Evolutionary conservation across 176 grass and related monocot genomes (phyloP).

Genomic region (Carex pumila): DNA sequence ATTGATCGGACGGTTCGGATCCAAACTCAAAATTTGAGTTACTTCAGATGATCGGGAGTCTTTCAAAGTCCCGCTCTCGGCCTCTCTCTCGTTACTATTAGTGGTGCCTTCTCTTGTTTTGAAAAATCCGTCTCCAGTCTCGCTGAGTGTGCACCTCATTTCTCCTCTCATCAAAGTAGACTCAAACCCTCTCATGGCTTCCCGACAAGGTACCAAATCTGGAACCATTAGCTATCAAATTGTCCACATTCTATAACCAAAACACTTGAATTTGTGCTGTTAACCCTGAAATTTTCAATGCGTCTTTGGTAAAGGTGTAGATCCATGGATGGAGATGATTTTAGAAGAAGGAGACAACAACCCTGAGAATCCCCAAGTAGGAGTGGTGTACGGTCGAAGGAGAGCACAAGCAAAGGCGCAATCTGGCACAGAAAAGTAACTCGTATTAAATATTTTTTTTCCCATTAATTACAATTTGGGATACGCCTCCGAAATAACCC

Average conservation of each 20-base stretch:
- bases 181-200: conserved; percentile 29
- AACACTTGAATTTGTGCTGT: background rate
- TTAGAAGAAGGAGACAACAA: conserved; percentile 24
- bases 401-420: conserved; percentile 20
- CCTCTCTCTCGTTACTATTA: background rate
- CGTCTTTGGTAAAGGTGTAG: conserved; percentile 15
- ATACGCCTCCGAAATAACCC: background rate
- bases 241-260: background rate
- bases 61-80: background rate
- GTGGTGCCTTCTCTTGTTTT: background rate
- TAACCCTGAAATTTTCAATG: background rate
- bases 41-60: too few relatives aligned
- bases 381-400: conserved; percentile 58
- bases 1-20: too few relatives aligned
- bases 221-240: background rate
- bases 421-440: conserved; percentile 33
- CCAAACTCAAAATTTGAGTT: too few relatives aligned
- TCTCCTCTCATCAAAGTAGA: background rate
- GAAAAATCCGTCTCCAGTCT: background rate
- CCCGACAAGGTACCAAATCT: conserved; percentile 29
- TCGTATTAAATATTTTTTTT: background rate
- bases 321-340: conserved; percentile 60
- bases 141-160: background rate
- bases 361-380: conserved; percentile 7
- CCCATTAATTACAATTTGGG: background rate